A percentile compares a stretch with the other conserved stretches of the same genome.
These are phyloP conservation scores for Bipolaris bicolor DNA, from an alignment of 2,329 filamentous ascomycete species.

Conservation along the genomic window DNA sequence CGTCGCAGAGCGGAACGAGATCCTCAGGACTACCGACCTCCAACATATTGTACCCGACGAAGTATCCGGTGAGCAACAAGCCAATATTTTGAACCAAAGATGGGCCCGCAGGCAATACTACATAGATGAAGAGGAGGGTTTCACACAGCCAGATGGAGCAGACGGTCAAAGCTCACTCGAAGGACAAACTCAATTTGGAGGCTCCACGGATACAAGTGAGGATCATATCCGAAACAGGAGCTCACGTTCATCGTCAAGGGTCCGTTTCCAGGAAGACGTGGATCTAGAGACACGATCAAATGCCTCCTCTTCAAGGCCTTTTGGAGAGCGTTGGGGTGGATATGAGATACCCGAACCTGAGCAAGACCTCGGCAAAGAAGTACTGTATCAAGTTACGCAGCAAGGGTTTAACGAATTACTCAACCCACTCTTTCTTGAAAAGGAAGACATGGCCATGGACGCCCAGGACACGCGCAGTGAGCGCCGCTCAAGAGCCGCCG, in stretches of 20 bases:
- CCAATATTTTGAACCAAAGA: slow-evolving; percentile 61
- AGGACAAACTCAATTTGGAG: slow-evolving; percentile 12
- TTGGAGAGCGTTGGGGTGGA: slow-evolving; percentile 73
- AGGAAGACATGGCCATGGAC: slow-evolving; percentile 76
- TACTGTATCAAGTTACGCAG: slow-evolving; percentile 89
- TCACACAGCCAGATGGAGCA: slow-evolving; percentile 39
- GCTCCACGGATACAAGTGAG: slow-evolving; percentile 27
- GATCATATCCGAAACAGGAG: slow-evolving; percentile 26
- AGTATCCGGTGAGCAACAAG: slow-evolving; percentile 13
- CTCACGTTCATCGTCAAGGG: slow-evolving; percentile 79
- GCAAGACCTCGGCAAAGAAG: slow-evolving; percentile 82
- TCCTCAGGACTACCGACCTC: slow-evolving; percentile 21
- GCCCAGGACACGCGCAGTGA: slow-evolving; percentile 55
- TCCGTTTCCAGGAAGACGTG: slow-evolving; percentile 74
- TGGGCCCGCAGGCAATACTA: slow-evolving; percentile 83
- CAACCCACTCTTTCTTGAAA: slow-evolving; percentile 80
- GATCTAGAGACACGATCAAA: slow-evolving; percentile 75
- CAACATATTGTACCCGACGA: slow-evolving; percentile 11
- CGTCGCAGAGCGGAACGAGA: slow-evolving; percentile 23
- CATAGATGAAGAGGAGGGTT: slow-evolving; percentile 83
- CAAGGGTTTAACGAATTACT: slow-evolving; percentile 93
- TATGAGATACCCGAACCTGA: slow-evolving; percentile 82
- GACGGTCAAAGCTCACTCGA: slow-evolving; percentile 18
- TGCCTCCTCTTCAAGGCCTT: slow-evolving; percentile 71
- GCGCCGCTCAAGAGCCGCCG: slow-evolving; percentile 29